Evolutionary conservation across 202 grass and related monocot species (phyloP).

Genomic region (Panicum virgatum): DNA sequence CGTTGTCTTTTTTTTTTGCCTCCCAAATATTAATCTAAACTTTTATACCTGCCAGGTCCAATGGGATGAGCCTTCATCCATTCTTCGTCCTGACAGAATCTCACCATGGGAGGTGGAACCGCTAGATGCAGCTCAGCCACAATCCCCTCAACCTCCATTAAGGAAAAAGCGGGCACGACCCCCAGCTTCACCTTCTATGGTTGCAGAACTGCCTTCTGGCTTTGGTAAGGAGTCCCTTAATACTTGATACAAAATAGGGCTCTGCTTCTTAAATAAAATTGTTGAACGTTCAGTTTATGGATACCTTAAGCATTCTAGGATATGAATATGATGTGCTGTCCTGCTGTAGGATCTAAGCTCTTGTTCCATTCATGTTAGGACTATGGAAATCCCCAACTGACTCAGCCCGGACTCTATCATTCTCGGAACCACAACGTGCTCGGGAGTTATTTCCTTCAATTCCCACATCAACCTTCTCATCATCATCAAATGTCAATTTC

Average conservation of each 20-base stretch:
- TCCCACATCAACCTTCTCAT: conserved; percentile 46
- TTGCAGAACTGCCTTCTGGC: conserved; percentile 50
- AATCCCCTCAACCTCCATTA: conserved; percentile 51
- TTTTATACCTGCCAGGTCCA: conserved; percentile 69
- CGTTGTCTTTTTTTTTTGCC: conserved; percentile 25
- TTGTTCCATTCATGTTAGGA: conserved; percentile 53
- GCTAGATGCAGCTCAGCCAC: conserved; percentile 51
- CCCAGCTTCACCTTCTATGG: conserved; percentile 50
- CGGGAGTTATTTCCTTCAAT: conserved; percentile 53
- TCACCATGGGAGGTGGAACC: conserved; percentile 95
- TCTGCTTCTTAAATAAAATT: conserved; percentile 1
- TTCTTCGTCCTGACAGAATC: conserved; percentile 74
- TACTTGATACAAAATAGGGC: conserved; percentile 15
- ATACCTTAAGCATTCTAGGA: conserved; percentile 17
- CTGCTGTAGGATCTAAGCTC: conserved; percentile 36
- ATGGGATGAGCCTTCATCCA: conserved; percentile 93
- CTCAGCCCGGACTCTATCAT: conserved; percentile 53
- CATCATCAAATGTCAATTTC: conserved; percentile 50
- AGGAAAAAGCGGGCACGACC: conserved; percentile 73
- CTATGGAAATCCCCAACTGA: conserved; percentile 72
- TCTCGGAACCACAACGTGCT: conserved; percentile 49
- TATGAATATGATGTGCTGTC: conserved; percentile 9
- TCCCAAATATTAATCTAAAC: conserved; percentile 25
- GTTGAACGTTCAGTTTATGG: conserved; percentile 6
- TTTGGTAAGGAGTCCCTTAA: conserved; percentile 50